phyloP scores from a whole-genome alignment of 2,329 filamentous ascomycete genomes.

The Cyphellophora europaea region DNA sequence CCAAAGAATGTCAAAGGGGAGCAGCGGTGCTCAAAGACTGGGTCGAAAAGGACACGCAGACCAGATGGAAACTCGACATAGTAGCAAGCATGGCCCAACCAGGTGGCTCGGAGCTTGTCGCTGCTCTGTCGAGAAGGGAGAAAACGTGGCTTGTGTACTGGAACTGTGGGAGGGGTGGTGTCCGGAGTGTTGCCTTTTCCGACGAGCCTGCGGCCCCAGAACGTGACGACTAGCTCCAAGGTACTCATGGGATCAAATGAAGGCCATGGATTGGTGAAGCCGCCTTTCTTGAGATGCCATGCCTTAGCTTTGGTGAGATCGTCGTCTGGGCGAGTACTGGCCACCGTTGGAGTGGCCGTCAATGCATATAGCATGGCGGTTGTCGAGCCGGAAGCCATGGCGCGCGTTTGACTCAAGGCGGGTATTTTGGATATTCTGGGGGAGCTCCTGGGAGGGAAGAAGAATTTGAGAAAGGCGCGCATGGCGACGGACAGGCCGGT shows the following conservation, averaged over 20 bases:
- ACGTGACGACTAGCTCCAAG: conserved; percentile 3
- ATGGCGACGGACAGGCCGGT: no score
- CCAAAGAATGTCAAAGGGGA: conserved; percentile 60
- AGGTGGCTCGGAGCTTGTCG: conserved; percentile 66
- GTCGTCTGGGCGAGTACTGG: conserved; percentile 28
- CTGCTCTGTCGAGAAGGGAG: conserved; percentile 48
- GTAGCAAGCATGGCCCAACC: conserved; percentile 92
- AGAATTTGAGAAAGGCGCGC: conserved; percentile 12
- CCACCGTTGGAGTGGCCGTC: conserved; percentile 25
- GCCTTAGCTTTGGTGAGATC: conserved; percentile 25
- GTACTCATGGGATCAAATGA: conserved; percentile 16
- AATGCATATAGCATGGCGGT: conserved; percentile 31
- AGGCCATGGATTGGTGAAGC: conserved; percentile 36
- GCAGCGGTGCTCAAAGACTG: conserved; percentile 83
- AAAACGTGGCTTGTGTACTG: conserved; percentile 59
- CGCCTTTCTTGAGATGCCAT: conserved; percentile 28
- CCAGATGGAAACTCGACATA: conserved; percentile 83
- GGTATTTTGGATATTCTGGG: no score
- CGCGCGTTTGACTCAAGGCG: no score
- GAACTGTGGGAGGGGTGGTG: conserved; percentile 55
- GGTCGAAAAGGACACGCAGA: conserved; percentile 83
- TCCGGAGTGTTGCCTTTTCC: conserved; percentile 49
- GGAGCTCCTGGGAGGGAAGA: no score
- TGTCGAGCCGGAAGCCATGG: conserved; percentile 26
- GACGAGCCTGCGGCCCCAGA: conserved; percentile 29